Evolutionary conservation across 768 basidiomycete species (phyloP).

Genomic region (Rhizopogon vinicolor): DNA sequence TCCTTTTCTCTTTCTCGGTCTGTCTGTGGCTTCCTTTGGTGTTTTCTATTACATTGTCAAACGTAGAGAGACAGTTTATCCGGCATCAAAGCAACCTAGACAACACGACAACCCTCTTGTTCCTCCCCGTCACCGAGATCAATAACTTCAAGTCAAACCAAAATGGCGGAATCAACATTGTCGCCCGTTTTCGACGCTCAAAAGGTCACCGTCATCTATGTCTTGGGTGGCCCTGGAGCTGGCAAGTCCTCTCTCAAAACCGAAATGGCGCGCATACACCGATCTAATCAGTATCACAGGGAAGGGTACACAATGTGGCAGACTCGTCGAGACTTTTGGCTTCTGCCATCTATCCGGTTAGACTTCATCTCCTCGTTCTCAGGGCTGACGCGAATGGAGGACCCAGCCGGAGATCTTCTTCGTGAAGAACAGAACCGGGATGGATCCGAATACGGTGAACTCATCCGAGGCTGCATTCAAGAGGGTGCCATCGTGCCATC

Average conservation of each 20-base stretch:
- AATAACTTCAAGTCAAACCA: background rate
- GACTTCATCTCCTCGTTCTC: constrained; percentile 11
- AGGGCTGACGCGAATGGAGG: background rate
- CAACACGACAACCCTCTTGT: constrained; percentile 64
- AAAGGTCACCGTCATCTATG: constrained; percentile 87
- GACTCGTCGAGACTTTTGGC: constrained; percentile 76
- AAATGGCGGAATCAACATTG: background rate
- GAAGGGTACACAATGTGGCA: constrained; percentile 92
- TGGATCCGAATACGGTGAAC: constrained; percentile 73
- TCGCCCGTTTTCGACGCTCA: constrained; percentile 48
- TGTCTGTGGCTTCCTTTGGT: constrained; percentile 52
- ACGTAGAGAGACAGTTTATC: constrained; percentile 49
- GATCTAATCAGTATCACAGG: constrained; percentile 41
- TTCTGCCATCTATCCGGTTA: constrained; percentile 93
- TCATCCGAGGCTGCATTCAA: constrained; percentile 85
- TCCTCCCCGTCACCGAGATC: constrained; percentile 47
- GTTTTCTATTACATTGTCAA: constrained; percentile 54
- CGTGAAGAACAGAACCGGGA: constrained; percentile 90
- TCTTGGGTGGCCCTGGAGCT: constrained; percentile 95
- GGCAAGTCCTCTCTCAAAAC: constrained; percentile 42
- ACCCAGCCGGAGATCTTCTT: constrained; percentile 89
- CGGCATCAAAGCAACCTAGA: constrained; percentile 57
- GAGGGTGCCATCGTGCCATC: constrained; percentile 95
- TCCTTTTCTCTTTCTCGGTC: constrained; percentile 55
- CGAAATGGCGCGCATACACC: constrained; percentile 1